Evolutionary conservation across 805 yeast species (phyloP).

Genomic region (Teunomyces stri): DNA sequence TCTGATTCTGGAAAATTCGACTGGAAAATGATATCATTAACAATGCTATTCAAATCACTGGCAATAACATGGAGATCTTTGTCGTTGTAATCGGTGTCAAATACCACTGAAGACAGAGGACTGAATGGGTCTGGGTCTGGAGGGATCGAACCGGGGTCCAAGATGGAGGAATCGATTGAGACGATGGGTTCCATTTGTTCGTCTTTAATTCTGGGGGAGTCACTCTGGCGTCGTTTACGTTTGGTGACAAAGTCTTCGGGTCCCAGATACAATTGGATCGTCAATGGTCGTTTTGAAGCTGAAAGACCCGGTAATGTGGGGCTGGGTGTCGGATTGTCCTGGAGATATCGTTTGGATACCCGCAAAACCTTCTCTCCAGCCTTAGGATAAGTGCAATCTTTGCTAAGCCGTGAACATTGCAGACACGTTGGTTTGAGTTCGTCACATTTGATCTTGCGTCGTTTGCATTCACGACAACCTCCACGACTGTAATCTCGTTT

Average conservation of each 20-base stretch:
- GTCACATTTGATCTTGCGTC: constrained; percentile 43
- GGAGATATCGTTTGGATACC: constrained; percentile 16
- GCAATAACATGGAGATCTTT: constrained; percentile 39
- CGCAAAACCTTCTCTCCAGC: constrained; percentile 35
- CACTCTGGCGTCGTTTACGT: background rate
- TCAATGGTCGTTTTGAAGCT: constrained; percentile 1
- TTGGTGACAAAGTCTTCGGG: constrained; percentile 8
- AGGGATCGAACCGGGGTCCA: background rate
- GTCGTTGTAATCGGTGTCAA: constrained; percentile 13
- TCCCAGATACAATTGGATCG: constrained; percentile 8
- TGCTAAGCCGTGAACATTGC: constrained; percentile 31
- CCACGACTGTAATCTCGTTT: constrained; percentile 30
- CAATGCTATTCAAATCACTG: constrained; percentile 38
- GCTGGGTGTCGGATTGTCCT: constrained; percentile 3
- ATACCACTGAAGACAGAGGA: background rate
- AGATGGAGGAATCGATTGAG: background rate
- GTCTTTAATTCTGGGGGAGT: background rate
- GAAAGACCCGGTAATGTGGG: background rate
- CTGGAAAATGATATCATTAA: constrained; percentile 25
- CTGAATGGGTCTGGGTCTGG: background rate
- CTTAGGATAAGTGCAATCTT: constrained; percentile 34
- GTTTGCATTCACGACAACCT: constrained; percentile 44
- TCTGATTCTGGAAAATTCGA: constrained; percentile 2
- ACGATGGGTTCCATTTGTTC: background rate
- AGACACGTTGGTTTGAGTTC: constrained; percentile 32